These are phyloP conservation scores for Lyophyllum atratum DNA, from an alignment of 768 basidiomycete species.

Conservation along the genomic window DNA sequence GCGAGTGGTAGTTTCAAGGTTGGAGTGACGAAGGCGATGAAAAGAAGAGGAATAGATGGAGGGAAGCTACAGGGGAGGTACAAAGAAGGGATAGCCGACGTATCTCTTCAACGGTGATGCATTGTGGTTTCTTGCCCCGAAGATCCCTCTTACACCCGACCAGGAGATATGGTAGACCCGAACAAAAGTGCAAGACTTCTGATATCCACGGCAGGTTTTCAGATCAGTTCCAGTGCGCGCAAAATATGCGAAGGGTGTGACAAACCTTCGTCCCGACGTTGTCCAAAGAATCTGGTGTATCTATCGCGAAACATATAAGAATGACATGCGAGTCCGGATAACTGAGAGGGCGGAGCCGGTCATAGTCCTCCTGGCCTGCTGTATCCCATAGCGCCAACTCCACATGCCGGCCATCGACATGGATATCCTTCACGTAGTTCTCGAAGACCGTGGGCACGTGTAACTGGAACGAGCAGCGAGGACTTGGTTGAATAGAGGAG, in stretches of 20 bases:
- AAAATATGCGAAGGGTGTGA: slow-evolving; percentile 14
- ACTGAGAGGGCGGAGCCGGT: slow-evolving; percentile 94
- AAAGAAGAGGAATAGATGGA: not conserved
- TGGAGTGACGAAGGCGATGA: not conserved
- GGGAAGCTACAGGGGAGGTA: too few species aligned
- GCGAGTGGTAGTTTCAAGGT: not conserved
- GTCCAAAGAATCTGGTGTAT: slow-evolving; percentile 96
- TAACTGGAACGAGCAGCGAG: slow-evolving; percentile 53
- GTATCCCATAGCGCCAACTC: slow-evolving; percentile 99
- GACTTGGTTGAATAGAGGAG: too few species aligned
- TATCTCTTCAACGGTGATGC: slow-evolving; percentile 92
- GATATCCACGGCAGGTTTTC: slow-evolving; percentile 81
- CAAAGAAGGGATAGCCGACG: slow-evolving; percentile 22
- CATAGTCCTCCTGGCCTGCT: slow-evolving; percentile 99
- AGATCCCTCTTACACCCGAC: slow-evolving; percentile 99
- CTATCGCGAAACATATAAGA: slow-evolving; percentile 97
- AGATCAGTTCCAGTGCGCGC: not conserved
- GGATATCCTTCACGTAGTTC: slow-evolving; percentile 99
- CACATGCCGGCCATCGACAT: slow-evolving; percentile 97
- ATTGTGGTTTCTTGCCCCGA: slow-evolving; percentile 89
- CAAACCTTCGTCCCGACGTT: slow-evolving; percentile 99
- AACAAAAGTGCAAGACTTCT: slow-evolving; percentile 97
- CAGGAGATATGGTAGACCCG: slow-evolving; percentile 91
- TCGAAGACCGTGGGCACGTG: slow-evolving; percentile 99
- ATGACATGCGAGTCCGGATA: slow-evolving; percentile 99